Conservation (phyloP, 768 basidiomycete genomes). For the Tylopilus plumbeoviolaceoides region DNA sequence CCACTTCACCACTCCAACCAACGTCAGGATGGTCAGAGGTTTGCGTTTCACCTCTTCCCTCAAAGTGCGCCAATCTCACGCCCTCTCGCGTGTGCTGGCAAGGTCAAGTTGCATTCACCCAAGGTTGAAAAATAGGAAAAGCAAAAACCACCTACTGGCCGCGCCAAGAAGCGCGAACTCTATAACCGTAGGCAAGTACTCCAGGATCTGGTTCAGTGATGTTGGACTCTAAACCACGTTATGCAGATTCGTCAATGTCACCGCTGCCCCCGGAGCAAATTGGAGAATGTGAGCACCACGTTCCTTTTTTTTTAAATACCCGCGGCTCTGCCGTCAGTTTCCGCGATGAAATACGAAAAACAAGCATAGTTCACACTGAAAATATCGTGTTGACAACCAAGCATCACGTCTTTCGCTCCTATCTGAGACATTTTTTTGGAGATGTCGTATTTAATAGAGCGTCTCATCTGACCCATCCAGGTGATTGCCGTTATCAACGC, state of each 20-base stretch:
- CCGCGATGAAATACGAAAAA: constrained; percentile 31
- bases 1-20: too few species aligned
- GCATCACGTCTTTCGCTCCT: constrained; percentile 99
- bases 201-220: neutral
- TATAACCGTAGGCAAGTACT: constrained; percentile 84
- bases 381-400: constrained; percentile 67
- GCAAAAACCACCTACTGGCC: constrained; percentile 94
- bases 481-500: too few species aligned
- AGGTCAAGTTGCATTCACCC: constrained; percentile 97
- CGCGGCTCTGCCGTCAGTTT: constrained; percentile 5
- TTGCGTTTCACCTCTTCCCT: neutral
- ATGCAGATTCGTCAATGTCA: constrained; percentile 85
- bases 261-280: constrained; percentile 82
- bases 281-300: constrained; percentile 83
- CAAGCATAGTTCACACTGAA: constrained; percentile 99
- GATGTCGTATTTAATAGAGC: too few species aligned
- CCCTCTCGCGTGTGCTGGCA: constrained; percentile 94
- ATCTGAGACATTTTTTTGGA: constrained; percentile 63
- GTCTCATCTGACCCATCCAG: too few species aligned
- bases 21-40: constrained; percentile 71
- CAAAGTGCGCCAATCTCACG: neutral
- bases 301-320: constrained; percentile 41
- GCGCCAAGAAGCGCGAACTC: constrained; percentile 92
- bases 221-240: neutral
- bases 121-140: constrained; percentile 99